Percentiles rank a stretch among this genome's conserved stretches.
phyloP scores from a whole-genome alignment of 108 stramenopile species.

The Epithemia pelagica region DNA sequence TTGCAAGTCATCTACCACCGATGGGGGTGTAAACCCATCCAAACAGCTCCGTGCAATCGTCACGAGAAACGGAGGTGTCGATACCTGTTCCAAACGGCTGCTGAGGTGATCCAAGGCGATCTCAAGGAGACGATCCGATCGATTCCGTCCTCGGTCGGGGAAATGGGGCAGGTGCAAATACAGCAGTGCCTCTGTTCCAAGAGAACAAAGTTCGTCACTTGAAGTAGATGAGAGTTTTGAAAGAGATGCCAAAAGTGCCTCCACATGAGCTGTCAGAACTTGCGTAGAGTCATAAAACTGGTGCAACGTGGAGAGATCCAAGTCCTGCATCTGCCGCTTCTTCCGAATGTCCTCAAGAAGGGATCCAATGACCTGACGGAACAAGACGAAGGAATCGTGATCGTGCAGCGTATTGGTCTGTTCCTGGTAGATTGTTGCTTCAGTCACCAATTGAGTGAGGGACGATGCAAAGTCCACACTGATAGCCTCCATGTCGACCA shows the following conservation, averaged over 20 bases:
- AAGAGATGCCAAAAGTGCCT: neutral
- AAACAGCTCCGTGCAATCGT: constrained; percentile 42
- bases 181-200: constrained; percentile 34
- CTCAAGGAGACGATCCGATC: neutral
- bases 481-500: constrained; percentile 29
- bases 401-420: neutral
- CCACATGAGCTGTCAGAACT: neutral
- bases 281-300: neutral
- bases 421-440: neutral
- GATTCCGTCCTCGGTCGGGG: neutral
- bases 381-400: neutral
- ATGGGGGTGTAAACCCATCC: constrained; percentile 45
- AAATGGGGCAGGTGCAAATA: constrained; percentile 34
- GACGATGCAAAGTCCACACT: neutral
- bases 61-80: constrained; percentile 33
- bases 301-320: neutral
- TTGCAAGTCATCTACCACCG: constrained; percentile 39
- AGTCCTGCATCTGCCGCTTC: neutral
- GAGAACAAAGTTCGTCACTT: neutral
- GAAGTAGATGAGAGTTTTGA: neutral
- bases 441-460: neutral
- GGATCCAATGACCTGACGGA: neutral
- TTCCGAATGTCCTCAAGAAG: neutral
- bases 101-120: neutral
- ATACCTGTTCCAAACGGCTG: neutral